Evolutionary conservation across 441 rosid species (phyloP).

Genomic region (Iberis amara): DNA sequence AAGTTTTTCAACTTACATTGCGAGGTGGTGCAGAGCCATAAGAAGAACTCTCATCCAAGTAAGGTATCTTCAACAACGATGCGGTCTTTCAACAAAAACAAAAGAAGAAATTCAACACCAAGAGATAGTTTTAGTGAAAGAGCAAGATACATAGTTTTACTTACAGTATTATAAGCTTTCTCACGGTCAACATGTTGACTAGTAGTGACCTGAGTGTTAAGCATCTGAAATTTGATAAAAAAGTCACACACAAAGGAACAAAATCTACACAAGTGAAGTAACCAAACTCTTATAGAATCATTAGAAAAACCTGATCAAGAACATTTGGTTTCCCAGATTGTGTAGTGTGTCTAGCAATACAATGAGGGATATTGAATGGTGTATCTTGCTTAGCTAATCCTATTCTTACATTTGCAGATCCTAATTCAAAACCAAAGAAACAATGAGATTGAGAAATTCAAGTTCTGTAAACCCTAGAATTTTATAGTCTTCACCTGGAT

Average conservation of each 20-base stretch:
- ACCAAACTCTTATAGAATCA: background rate
- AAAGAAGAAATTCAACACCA: slow-evolving; percentile 5
- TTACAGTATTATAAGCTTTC: slow-evolving; percentile 76
- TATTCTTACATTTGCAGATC: slow-evolving; percentile 68
- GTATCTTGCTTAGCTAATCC: slow-evolving; percentile 72
- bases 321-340: slow-evolving; percentile 45
- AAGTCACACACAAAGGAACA: background rate
- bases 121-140: background rate
- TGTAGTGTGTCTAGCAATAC: slow-evolving; percentile 57
- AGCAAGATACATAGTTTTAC: slow-evolving; percentile 20
- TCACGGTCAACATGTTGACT: slow-evolving; percentile 78
- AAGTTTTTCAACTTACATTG: slow-evolving; percentile 44
- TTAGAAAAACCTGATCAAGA: slow-evolving; percentile 58
- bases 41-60: slow-evolving; percentile 69
- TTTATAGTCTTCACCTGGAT: too few relatives aligned
- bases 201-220: slow-evolving; percentile 76
- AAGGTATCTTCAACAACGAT: slow-evolving; percentile 82
- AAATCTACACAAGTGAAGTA: background rate
- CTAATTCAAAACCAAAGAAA: slow-evolving; percentile 28
- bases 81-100: slow-evolving; percentile 48
- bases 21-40: slow-evolving; percentile 69
- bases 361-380: slow-evolving; percentile 62
- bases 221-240: slow-evolving; percentile 42
- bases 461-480: too few relatives aligned
- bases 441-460: background rate